Evolutionary conservation across 148 eudicot species (phyloP).

Genomic region (Rhododendron henanense): DNA sequence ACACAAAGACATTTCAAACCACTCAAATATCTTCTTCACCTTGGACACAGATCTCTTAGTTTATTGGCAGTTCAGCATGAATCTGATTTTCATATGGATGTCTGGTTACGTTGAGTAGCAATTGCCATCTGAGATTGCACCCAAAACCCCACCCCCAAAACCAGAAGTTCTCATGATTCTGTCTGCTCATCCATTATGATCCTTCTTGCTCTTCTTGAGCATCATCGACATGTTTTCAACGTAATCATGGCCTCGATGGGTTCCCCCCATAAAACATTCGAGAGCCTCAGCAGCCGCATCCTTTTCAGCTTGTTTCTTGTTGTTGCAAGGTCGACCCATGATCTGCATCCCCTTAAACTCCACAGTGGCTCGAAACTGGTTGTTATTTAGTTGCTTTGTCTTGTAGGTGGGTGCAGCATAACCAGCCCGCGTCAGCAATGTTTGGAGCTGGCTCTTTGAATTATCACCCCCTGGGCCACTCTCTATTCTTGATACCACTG

Average conservation of each 20-base stretch:
- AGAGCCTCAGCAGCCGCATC: slow-evolving; percentile 98
- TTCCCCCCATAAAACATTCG: slow-evolving; percentile 61
- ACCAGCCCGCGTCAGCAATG: slow-evolving; percentile 79
- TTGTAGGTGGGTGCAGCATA: slow-evolving; percentile 58
- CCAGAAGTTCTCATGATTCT: background rate
- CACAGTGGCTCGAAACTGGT: slow-evolving; percentile 67
- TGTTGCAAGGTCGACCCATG: slow-evolving; percentile 67
- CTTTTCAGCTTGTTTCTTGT: slow-evolving; percentile 92
- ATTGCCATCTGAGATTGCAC: background rate
- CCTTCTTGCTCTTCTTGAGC: slow-evolving; percentile 80
- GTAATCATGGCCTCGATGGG: slow-evolving; percentile 47
- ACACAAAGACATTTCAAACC: background rate
- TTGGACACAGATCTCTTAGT: background rate
- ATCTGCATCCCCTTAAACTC: slow-evolving; percentile 85
- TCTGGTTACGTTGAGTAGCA: background rate
- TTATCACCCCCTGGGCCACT: slow-evolving; percentile 97
- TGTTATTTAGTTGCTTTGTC: slow-evolving; percentile 56
- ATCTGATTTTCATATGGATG: background rate
- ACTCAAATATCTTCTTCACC: background rate
- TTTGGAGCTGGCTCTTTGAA: slow-evolving; percentile 88
- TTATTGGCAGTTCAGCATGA: background rate
- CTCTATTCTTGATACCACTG: slow-evolving; percentile 43
- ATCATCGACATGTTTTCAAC: slow-evolving; percentile 69
- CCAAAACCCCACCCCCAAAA: background rate
- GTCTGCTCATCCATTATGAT: slow-evolving; percentile 30